These are phyloP conservation scores for Blastobotrys petasosporus DNA, from an alignment of 1,139 yeast genomes.

Conservation along the genomic window DNA sequence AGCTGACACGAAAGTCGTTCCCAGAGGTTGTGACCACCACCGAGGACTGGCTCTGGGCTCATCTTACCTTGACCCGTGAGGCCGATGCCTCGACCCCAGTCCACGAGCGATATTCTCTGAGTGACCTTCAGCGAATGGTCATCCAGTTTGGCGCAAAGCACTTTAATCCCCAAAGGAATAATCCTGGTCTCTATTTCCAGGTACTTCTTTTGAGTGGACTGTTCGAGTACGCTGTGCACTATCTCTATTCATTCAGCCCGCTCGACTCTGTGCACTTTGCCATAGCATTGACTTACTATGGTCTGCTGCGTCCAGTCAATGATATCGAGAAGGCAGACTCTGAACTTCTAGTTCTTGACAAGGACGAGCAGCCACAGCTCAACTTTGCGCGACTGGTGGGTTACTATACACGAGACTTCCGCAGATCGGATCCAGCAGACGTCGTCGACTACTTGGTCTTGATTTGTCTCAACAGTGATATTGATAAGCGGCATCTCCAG, in stretches of 20 bases:
- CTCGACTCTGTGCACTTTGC: slow-evolving; percentile 89
- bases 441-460: slow-evolving; percentile 83
- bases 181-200: slow-evolving; percentile 67
- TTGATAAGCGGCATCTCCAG: slow-evolving; percentile 33
- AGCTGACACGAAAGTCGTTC: slow-evolving; percentile 65
- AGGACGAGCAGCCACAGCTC: slow-evolving; percentile 27
- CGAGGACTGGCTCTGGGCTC: slow-evolving; percentile 98
- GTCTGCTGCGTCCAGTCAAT: slow-evolving; percentile 52
- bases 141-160: slow-evolving; percentile 67
- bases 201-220: slow-evolving; percentile 70
- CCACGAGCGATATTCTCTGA: slow-evolving; percentile 66
- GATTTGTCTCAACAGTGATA: slow-evolving; percentile 50
- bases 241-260: slow-evolving; percentile 61
- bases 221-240: slow-evolving; percentile 74
- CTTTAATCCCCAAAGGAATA: slow-evolving; percentile 57
- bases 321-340: slow-evolving; percentile 16
- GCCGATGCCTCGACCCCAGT: slow-evolving; percentile 43
- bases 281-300: slow-evolving; percentile 71
- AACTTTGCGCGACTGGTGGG: slow-evolving; percentile 38
- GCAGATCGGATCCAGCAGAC: slow-evolving; percentile 78
- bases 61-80: slow-evolving; percentile 68
- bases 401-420: slow-evolving; percentile 65
- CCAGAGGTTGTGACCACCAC: slow-evolving; percentile 71
- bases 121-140: slow-evolving; percentile 68
- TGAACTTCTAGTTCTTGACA: slow-evolving; percentile 23